Evolutionary conservation across 2,329 filamentous ascomycete genomes (phyloP), one percentile per base, ranked within the genome.

Genomic region (Pseudogymnoascus sp.): DNA sequence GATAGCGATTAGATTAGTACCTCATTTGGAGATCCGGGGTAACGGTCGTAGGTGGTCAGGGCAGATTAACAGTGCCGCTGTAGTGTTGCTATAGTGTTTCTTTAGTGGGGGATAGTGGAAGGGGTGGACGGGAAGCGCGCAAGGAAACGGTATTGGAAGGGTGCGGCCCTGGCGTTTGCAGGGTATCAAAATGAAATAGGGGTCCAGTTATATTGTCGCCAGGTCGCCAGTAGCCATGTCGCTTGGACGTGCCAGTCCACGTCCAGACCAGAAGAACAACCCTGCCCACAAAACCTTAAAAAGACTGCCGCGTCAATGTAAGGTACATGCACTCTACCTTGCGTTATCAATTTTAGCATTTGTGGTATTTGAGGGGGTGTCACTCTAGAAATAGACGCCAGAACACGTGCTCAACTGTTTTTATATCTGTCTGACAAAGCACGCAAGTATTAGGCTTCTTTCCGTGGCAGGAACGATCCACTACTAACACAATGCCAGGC

Each of bases 261-360:
- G 26, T 12, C 47, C n/a, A 57, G 45, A 51, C 23, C 45, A 57
- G 47, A 31, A 18, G n/a, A 16, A 57, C 47, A 31, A 31, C 47
- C 47, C 47, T 57, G 47, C 26, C 26, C 47, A 57, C 47, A 57
- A 57, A 57, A 57, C 47, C 47, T 57, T 57, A 57, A 57, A 57
- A 57, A 57, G 47, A 57, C 47, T 57, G 47, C 47, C 47, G 47
- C 47, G 47, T n/a, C n/a, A 34, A 18, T 31, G 47, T 31, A 57
- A 34, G 47, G 47, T 57, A 57, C 47, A 57, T 57, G 47, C 47
- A 57, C 47, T 54, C 47, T 54, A 57, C 47, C 47, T 57, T 57
- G 47, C 47, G 47, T 18, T 57, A 57, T 57, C 47, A 57, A 31
- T 57, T 57, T 57, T 57, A 57, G 47, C 26, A 57, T 57, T 54